Base-by-base conservation (phyloP, 306 rosid species). In the Ceratonia siliqua region DNA sequence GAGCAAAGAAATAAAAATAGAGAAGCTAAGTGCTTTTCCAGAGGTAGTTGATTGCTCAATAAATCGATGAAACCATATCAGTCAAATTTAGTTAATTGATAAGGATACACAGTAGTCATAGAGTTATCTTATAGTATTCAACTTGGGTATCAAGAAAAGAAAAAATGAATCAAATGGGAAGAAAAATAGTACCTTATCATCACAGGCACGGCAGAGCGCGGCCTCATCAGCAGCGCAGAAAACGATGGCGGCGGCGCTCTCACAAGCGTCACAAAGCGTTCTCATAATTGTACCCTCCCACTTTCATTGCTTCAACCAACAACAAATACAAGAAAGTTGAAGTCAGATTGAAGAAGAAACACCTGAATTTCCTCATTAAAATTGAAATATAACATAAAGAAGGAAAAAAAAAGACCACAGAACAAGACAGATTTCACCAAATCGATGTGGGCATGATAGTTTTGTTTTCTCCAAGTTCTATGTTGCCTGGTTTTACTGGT, bases 201-300 rank as follows among this genome's bases (percentile, higher is more conserved):
- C 99, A 20, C 99, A 95, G 73, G 91, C 82, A 87, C 82, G 91
- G 72, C 99, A 95, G 49, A 95, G 99, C 49, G 99, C 93, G 45
- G 99, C 99, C 68, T 95, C 99, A 75, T 95, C 99, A 13, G 99
- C 99, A 68, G 99, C 98, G 79, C 99, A 95, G 86, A 95, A 95
- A 45, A 95, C 87, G 61, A 91, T 87, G 13, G 99, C 99, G 17
- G 97, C 93, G 5, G 98, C 97, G 66, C 96, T 89, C 87, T 92
- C 97, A 79, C 99, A 95, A 72, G 99, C 86, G 66, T 95, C 99
- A 79, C 99, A 95, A 81, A 95, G 89, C 77, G 96, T 89, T 87
- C 99, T 94, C 99, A 95, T 95, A 69, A 80, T 87, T 85, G 69
- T 56, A 42, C 25, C 53, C 59, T 80, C 41, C 68, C 58, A 58